Percentiles rank a stretch among this genome's conserved stretches.
Evolutionary conservation across 352 stramenopile genomes (phyloP).

Genomic region (Pythium sukuiense): DNA sequence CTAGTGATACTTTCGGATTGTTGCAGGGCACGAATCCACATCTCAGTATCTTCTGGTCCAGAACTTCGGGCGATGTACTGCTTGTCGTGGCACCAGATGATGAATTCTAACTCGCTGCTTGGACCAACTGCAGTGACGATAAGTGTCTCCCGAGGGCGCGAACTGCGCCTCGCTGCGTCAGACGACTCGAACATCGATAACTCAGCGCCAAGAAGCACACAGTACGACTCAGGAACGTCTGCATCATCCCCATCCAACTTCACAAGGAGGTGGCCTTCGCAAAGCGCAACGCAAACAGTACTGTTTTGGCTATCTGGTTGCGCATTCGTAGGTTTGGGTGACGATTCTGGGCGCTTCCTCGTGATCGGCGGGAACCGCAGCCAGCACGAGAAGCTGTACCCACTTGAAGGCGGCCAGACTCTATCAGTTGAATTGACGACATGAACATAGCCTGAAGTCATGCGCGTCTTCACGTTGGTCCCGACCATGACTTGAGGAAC

Average conservation of each 20-base stretch:
- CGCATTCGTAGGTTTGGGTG: neutral
- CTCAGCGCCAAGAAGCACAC: conserved; percentile 56
- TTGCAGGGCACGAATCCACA: conserved; percentile 65
- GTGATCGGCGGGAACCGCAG: conserved; percentile 43
- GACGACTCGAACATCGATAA: conserved; percentile 59
- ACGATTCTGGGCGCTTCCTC: conserved; percentile 10
- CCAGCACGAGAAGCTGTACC: conserved; percentile 82
- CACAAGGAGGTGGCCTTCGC: conserved; percentile 54
- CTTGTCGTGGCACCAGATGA: conserved; percentile 48
- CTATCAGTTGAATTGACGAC: conserved; percentile 60
- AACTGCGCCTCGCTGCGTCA: conserved; percentile 27
- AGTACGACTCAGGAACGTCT: conserved; percentile 42
- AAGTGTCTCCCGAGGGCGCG: conserved; percentile 37
- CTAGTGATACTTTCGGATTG: conserved; percentile 46
- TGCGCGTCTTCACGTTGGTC: conserved; percentile 45
- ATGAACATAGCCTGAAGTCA: conserved; percentile 65
- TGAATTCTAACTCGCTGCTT: conserved; percentile 40
- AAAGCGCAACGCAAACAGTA: conserved; percentile 41
- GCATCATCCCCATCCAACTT: conserved; percentile 41
- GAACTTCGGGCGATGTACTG: conserved; percentile 30
- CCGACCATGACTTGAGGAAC: conserved; percentile 60
- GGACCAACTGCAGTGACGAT: conserved; percentile 43
- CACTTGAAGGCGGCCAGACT: conserved; percentile 65
- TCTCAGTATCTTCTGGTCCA: conserved; percentile 38
- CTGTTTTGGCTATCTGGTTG: neutral